Conservation (phyloP, 2,329 filamentous ascomycete genomes). For the Penicillium sp. region DNA sequence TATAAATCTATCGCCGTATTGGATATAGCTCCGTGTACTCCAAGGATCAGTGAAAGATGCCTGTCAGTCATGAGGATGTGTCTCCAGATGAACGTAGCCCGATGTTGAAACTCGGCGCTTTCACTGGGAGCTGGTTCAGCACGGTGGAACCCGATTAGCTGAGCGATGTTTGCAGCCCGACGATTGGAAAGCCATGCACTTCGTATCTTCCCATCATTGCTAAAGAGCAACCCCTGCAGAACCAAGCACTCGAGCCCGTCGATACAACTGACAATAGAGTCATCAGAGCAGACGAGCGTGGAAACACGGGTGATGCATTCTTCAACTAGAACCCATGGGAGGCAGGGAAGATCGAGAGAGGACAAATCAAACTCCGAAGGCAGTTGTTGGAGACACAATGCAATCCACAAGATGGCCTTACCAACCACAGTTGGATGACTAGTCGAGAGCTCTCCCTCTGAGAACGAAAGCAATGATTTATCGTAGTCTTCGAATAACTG, state of each 20-base stretch:
- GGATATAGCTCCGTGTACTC: constrained; percentile 7
- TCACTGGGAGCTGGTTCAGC: neutral
- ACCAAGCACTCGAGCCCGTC: constrained; percentile 14
- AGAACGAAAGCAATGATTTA: neutral
- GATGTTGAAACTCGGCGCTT: neutral
- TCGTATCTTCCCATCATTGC: constrained; percentile 11
- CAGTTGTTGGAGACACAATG: constrained; percentile 11
- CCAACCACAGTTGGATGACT: constrained; percentile 5
- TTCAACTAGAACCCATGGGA: constrained; percentile 2
- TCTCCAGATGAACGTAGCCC: constrained; percentile 6
- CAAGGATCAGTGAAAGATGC: constrained; percentile 10
- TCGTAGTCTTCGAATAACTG: constrained; percentile 7
- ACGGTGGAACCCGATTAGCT: constrained; percentile 11
- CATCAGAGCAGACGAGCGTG: constrained; percentile 3
- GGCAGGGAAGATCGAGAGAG: constrained; percentile 1
- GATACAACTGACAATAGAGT: constrained; percentile 5
- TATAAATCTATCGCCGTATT: constrained; percentile 6
- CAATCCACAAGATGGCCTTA: constrained; percentile 8
- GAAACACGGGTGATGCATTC: constrained; percentile 2
- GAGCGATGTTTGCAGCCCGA: constrained; percentile 6
- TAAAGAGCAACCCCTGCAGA: constrained; percentile 6
- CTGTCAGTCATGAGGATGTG: constrained; percentile 7
- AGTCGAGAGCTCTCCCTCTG: neutral
- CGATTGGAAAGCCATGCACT: constrained; percentile 14
- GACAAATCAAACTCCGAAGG: neutral